Base-by-base conservation (phyloP, 1,284 basidiomycete species). In the Ganoderma resinaceum region DNA sequence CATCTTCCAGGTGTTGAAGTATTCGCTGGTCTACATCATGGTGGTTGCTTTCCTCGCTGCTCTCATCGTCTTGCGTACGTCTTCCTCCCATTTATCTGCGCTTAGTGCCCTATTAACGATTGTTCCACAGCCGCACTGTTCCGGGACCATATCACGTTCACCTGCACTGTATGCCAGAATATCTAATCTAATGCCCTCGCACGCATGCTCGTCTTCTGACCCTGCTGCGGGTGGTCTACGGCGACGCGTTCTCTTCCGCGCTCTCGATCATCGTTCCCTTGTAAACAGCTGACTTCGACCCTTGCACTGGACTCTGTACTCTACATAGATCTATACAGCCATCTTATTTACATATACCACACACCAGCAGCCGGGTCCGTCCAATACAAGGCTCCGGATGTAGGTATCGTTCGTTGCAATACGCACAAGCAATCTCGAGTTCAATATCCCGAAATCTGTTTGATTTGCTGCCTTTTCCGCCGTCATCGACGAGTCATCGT, bases 21-120 rank as follows among this genome's bases (percentile, higher is more conserved):
- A 98, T 82, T 90, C 94, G 46, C 72, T 96, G 66, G 85, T 98
- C 49, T 99, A 98, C 83, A 76, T 93, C 69, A 73, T 95, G 70
- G 87, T 97, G 75, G 86, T 96, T 70, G 88, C 91, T 55, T 80
- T 91, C 69, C 88, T 99, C 72, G 91, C 92, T 61, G 93, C 96
- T n/a, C 85, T 99, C 78, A 85, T 95, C 73, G 84, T 89, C 70
- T 80, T 95, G 73, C 93, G 93, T 95, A 83, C 75, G 92, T 89
- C 5, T 11, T 53, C 26, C 5, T 18, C 62, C 65, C 2, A 5
- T 59, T 1, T n/a, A 12, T 46, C n/a, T 18, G 16, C 35, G 43
- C 38, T 63, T 73, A 31, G 70, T 57, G 3, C 29, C 37, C 14
- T 16, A 38, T 37, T 60, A 14, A 60, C 37, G 14, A 31, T 40